Percentiles rank a stretch among this genome's conserved stretches.
phyloP scores from a whole-genome alignment of 192 early-diverging fungal species.

The Podila minutissima region DNA sequence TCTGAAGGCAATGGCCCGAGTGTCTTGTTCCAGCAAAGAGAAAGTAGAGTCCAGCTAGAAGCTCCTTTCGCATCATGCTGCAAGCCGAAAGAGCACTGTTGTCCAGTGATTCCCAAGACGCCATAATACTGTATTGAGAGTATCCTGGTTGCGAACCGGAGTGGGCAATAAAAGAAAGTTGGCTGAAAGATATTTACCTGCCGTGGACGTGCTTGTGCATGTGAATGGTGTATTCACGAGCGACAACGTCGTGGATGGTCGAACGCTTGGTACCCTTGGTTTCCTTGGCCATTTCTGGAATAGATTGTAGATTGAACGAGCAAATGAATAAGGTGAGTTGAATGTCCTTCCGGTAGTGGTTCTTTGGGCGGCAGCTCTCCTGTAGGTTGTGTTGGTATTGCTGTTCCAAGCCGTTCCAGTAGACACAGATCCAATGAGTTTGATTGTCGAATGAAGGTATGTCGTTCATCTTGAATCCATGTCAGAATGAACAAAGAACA shows the following conservation, averaged over 20 bases:
- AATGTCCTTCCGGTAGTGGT: not conserved
- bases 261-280: constrained; percentile 81
- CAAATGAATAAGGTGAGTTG: constrained; percentile 6
- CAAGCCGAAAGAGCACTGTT: not conserved
- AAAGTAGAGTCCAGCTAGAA: not conserved
- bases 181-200: constrained; percentile 52
- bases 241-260: constrained; percentile 89
- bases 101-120: no score
- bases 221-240: constrained; percentile 99
- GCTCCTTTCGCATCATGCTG: no score
- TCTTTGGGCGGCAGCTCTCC: not conserved
- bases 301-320: not conserved
- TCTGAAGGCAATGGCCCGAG: not conserved
- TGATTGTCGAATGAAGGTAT: no score
- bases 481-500: no score
- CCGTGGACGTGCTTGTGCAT: constrained; percentile 94
- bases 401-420: not conserved
- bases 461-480: no score
- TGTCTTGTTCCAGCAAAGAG: not conserved
- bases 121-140: not conserved
- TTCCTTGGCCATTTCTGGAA: constrained; percentile 77
- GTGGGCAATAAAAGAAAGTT: not conserved
- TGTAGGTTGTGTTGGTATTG: not conserved
- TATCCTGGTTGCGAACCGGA: not conserved
- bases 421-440: no score